These are phyloP conservation scores for Lotmaria passim DNA, from an alignment of 208 protist genomes.

Conservation along the genomic window DNA sequence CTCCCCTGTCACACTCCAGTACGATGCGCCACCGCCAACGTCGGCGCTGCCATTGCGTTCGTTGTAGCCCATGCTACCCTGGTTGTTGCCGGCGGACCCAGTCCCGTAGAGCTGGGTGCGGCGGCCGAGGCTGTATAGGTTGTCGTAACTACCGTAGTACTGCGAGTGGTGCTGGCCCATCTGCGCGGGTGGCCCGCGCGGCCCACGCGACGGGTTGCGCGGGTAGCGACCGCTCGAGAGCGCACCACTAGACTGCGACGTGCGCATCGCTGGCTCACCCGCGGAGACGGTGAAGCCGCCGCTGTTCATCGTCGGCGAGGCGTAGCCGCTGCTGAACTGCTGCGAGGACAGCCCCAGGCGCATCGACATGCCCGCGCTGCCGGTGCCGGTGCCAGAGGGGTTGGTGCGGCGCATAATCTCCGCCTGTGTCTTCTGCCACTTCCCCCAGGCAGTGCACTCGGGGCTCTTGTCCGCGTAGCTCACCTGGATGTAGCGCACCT, in stretches of 20 bases:
- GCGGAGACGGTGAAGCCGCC: conserved; percentile 26
- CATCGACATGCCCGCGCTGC: conserved; percentile 24
- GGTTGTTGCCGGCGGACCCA: neutral
- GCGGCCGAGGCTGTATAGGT: conserved; percentile 28
- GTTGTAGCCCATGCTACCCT: conserved; percentile 13
- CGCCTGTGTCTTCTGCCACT: conserved; percentile 51
- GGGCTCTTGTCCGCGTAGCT: conserved; percentile 71
- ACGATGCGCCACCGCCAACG: conserved; percentile 8
- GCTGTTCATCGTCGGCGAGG: conserved; percentile 10
- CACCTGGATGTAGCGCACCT: conserved; percentile 70
- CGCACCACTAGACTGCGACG: conserved; percentile 31
- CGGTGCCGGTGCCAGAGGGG: conserved; percentile 30
- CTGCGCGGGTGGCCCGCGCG: neutral
- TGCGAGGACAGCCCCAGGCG: conserved; percentile 1
- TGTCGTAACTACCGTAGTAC: conserved; percentile 40
- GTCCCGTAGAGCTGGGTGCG: conserved; percentile 21
- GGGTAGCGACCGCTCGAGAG: conserved; percentile 21
- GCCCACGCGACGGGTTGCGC: conserved; percentile 22
- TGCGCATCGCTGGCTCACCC: conserved; percentile 13
- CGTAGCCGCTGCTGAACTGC: conserved; percentile 17
- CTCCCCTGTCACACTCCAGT: conserved; percentile 21
- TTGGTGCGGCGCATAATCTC: conserved; percentile 42
- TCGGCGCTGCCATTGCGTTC: conserved; percentile 22
- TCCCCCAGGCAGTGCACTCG: conserved; percentile 47
- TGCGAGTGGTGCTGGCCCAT: conserved; percentile 1